A percentile compares a stretch with the other conserved stretches of the same genome.
phyloP scores from a whole-genome alignment of 2,329 filamentous ascomycete species.

The Exutisphaerella laricina region DNA sequence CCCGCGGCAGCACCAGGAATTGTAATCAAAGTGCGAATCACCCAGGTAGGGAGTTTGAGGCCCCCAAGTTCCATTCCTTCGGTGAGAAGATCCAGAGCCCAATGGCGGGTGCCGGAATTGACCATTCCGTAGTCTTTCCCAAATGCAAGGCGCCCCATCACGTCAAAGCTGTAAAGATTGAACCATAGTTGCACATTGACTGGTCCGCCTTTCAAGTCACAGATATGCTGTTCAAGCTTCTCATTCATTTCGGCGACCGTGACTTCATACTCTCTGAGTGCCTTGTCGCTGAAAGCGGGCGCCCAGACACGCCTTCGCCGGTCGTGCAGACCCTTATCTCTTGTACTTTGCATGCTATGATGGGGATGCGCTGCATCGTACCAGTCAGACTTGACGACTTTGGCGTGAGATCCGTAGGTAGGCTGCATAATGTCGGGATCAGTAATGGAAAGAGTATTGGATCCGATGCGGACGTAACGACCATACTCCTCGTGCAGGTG shows the following conservation, averaged over 20 bases:
- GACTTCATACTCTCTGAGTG: conserved; percentile 38
- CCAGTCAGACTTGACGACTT: conserved; percentile 39
- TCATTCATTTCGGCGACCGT: conserved; percentile 33
- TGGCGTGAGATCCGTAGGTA: conserved; percentile 35
- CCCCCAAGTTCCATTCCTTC: conserved; percentile 24
- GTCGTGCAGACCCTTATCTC: conserved; percentile 35
- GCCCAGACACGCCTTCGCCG: conserved; percentile 38
- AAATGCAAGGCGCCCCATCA: conserved; percentile 38
- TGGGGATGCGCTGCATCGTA: conserved; percentile 37
- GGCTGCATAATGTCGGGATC: conserved; percentile 34
- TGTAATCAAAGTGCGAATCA: not conserved
- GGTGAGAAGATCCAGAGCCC: conserved; percentile 34
- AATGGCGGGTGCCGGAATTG: conserved; percentile 25
- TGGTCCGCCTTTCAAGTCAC: conserved; percentile 21
- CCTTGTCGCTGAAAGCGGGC: conserved; percentile 37
- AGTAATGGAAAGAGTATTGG: conserved; percentile 34
- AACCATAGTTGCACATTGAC: conserved; percentile 39
- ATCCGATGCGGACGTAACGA: conserved; percentile 31
- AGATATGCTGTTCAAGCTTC: conserved; percentile 30
- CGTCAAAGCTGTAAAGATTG: conserved; percentile 40
- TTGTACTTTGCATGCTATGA: conserved; percentile 35
- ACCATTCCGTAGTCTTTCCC: conserved; percentile 22
- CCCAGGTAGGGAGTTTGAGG: conserved; percentile 6
- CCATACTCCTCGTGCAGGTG: conserved; percentile 34
- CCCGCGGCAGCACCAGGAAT: conserved; percentile 6